These are phyloP conservation scores for Cinchona pubescens DNA, from an alignment of 257 asterid genomes.

Conservation along the genomic window DNA sequence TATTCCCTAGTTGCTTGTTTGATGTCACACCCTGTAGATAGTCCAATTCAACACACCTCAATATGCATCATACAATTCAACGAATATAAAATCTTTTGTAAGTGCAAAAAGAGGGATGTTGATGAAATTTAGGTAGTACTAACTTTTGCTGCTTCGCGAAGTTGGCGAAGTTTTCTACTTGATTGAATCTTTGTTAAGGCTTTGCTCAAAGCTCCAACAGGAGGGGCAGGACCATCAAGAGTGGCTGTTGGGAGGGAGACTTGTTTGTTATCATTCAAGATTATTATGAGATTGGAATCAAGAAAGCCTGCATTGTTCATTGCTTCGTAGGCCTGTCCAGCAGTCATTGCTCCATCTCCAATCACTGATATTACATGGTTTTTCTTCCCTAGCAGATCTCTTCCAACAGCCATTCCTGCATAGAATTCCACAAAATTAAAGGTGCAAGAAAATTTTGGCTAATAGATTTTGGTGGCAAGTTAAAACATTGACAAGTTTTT, in stretches of 20 bases:
- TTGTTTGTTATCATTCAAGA: constrained; percentile 66
- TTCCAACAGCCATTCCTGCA: constrained; percentile 66
- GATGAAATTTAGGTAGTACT: background rate
- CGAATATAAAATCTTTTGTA: too few relatives aligned
- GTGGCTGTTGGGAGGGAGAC: constrained; percentile 74
- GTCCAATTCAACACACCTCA: background rate
- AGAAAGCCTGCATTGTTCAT: constrained; percentile 73
- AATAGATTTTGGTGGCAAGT: background rate
- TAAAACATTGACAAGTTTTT: too few relatives aligned
- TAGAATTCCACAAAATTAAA: background rate
- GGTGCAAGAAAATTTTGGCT: background rate
- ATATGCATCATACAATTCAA: background rate
- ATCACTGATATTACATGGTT: constrained; percentile 66
- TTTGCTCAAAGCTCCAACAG: constrained; percentile 67
- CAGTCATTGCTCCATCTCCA: constrained; percentile 88
- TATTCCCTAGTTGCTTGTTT: constrained; percentile 46
- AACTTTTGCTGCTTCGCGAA: constrained; percentile 62
- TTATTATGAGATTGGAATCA: constrained; percentile 55
- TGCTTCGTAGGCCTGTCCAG: constrained; percentile 83
- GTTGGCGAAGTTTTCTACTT: constrained; percentile 43
- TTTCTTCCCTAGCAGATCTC: constrained; percentile 55
- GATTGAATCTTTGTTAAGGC: constrained; percentile 52
- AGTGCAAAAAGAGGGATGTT: too few relatives aligned
- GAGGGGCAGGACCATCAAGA: constrained; percentile 73
- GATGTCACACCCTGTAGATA: constrained; percentile 31